phyloP scores from a whole-genome alignment of 345 rosid genomes.

The Murraya koenigii region DNA sequence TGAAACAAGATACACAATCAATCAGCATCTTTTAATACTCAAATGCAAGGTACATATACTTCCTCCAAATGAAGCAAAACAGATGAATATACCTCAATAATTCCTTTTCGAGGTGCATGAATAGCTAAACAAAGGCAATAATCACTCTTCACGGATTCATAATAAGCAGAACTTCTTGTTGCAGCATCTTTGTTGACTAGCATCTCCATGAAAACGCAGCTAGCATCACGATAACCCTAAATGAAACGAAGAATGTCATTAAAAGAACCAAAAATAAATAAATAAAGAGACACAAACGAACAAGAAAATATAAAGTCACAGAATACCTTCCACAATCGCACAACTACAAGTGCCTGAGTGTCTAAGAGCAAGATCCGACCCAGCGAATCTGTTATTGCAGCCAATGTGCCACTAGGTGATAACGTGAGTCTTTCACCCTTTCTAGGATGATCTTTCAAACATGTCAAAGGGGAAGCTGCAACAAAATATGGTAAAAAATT shows the following conservation, averaged over 20 bases:
- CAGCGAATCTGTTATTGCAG: slow-evolving; percentile 96
- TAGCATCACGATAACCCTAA: slow-evolving; percentile 96
- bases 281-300: neutral
- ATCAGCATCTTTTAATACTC: neutral
- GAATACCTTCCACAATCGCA: slow-evolving; percentile 91
- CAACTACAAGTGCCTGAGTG: slow-evolving; percentile 94
- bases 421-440: slow-evolving; percentile 86
- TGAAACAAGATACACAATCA: neutral
- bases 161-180: slow-evolving; percentile 44
- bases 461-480: slow-evolving; percentile 92
- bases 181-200: slow-evolving; percentile 54
- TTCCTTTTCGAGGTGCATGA: slow-evolving; percentile 96
- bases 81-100: slow-evolving; percentile 59
- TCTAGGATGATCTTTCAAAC: slow-evolving; percentile 92
- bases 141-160: slow-evolving; percentile 67
- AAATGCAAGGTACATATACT: neutral
- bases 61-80: neutral
- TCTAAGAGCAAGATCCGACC: slow-evolving; percentile 94
- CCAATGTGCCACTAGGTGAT: slow-evolving; percentile 97
- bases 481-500: slow-evolving; percentile 19
- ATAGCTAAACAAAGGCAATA: slow-evolving; percentile 93
- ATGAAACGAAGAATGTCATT: slow-evolving; percentile 5
- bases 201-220: slow-evolving; percentile 93
- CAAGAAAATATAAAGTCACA: neutral
- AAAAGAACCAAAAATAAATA: neutral